Conservation (phyloP, 2,329 filamentous ascomycete species). For the Stagonosporopsis cucurbitacearum region DNA sequence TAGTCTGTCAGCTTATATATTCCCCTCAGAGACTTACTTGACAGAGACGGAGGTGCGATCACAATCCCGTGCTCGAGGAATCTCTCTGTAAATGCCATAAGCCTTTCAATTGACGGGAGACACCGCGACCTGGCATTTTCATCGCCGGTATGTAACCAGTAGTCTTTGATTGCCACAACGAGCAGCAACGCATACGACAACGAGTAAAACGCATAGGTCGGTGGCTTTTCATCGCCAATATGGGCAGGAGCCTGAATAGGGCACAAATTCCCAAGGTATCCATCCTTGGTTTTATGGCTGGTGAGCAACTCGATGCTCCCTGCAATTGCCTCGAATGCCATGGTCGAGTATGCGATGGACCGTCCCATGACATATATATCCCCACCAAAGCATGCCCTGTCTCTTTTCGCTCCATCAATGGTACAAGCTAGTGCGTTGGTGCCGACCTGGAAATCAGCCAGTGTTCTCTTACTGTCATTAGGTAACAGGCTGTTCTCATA, state of each 20-base stretch:
- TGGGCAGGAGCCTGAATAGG: conserved; percentile 17
- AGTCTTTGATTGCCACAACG: conserved; percentile 13
- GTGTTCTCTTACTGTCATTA: conserved; percentile 1
- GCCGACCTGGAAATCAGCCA: conserved; percentile 16
- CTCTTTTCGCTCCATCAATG: conserved; percentile 17
- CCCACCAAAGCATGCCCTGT: conserved; percentile 17
- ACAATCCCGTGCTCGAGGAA: conserved; percentile 8
- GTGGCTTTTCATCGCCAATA: conserved; percentile 4
- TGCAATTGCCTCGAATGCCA: conserved; percentile 9
- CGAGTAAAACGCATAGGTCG: conserved; percentile 15
- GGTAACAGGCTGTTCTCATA: conserved; percentile 10
- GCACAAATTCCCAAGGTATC: conserved; percentile 13
- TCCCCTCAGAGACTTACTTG: not conserved
- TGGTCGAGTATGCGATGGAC: conserved; percentile 15
- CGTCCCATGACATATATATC: conserved; percentile 16
- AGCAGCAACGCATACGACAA: conserved; percentile 14
- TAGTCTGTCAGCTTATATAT: not conserved
- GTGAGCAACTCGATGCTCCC: conserved; percentile 13
- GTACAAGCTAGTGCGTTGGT: conserved; percentile 16
- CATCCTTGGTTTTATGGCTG: conserved; percentile 15
- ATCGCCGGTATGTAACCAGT: conserved; percentile 16
- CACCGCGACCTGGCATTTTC: conserved; percentile 1
- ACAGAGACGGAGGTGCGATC: conserved; percentile 9
- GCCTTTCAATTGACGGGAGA: not conserved
- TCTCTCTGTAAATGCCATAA: conserved; percentile 3